Conservation (phyloP, 148 eudicot genomes). For the Heliamphora exappendiculata region DNA sequence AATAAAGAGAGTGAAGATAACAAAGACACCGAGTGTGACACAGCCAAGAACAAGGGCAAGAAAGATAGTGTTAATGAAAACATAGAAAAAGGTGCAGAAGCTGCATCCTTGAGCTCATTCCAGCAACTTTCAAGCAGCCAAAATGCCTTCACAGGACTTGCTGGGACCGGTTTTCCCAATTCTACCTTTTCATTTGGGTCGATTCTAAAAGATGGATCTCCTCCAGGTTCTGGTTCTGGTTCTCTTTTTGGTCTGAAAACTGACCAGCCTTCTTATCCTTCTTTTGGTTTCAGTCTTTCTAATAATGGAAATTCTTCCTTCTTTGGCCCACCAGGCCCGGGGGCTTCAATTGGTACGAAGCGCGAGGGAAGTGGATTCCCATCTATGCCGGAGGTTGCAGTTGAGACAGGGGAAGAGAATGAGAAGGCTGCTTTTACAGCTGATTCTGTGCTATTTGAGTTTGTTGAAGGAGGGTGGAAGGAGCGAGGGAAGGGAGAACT, state of each 20-base stretch:
- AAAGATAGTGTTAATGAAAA: conserved; percentile 27
- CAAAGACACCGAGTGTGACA: conserved; percentile 18
- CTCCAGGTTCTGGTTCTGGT: conserved; percentile 25
- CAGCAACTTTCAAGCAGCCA: conserved; percentile 81
- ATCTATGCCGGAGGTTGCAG: conserved; percentile 55
- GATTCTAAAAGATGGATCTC: conserved; percentile 44
- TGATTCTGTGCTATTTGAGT: conserved; percentile 80
- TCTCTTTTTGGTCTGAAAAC: conserved; percentile 30
- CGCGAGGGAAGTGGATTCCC: conserved; percentile 47
- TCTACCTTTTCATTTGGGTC: conserved; percentile 78
- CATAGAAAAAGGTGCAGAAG: conserved; percentile 24
- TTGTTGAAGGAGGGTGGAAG: conserved; percentile 69
- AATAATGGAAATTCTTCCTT: conserved; percentile 50
- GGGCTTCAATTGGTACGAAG: conserved; percentile 36
- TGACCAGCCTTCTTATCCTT: too few species aligned
- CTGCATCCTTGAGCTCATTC: conserved; percentile 59
- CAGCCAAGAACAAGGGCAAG: conserved; percentile 21
- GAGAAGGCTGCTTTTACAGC: conserved; percentile 67
- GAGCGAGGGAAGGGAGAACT: conserved; percentile 95
- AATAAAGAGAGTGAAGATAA: conserved; percentile 27
- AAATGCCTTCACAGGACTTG: conserved; percentile 83
- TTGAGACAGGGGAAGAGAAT: conserved; percentile 92
- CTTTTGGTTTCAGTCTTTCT: conserved; percentile 45
- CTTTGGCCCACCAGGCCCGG: conserved; percentile 43
- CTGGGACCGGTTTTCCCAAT: conserved; percentile 73